Base-by-base conservation (phyloP, 495 filamentous ascomycete genomes). In the Bryoglossum gracile region DNA sequence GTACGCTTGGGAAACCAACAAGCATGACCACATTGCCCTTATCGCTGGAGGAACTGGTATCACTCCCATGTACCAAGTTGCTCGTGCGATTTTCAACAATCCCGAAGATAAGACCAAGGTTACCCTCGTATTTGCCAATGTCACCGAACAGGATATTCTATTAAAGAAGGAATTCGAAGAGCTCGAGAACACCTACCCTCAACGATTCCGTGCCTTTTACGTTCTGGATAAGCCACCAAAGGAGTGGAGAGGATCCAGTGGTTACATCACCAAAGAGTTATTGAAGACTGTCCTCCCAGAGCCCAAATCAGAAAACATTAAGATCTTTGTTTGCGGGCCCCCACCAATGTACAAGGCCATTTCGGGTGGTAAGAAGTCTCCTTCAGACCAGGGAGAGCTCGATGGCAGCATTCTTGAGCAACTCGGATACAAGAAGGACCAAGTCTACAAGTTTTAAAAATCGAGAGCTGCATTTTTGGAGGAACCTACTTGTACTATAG, bases 31-130 rank as follows among this genome's bases (percentile, higher is more conserved):
- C 70, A 82, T 98, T 64, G 81, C 77, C n/a, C 71, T 97, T 62
- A 79, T 98, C 55, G 89, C 92, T 8, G 92, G 94, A 59, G 92
- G 92, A 54, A 97, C 92, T 3, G 92, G 92, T 43, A 95, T 97
- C 61, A 91, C 91, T 26, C 92, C 92, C 24, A 76, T 80, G 73
- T 95, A 83, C 73, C 92, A 98, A 77, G 78, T 98, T 26, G 68
- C 75, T 43, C 77, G 85, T 16, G 72, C 82, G 40, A 94, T 97
- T 72, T 92, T 95, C 81, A 86, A 82, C 68, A 94, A 95, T 76
- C 91, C 91, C 35, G 81, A 90, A 22, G 91, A 95, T 72, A 84
- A 86, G 78, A 95, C 91, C 59, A 94, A 95, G 74, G 87, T 97
- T 24, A 95, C 90, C 16, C 78, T 97, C 11, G 79, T 97, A 13